phyloP scores from a whole-genome alignment of 306 rosid species.

The peach (Prunus persica) region DNA sequence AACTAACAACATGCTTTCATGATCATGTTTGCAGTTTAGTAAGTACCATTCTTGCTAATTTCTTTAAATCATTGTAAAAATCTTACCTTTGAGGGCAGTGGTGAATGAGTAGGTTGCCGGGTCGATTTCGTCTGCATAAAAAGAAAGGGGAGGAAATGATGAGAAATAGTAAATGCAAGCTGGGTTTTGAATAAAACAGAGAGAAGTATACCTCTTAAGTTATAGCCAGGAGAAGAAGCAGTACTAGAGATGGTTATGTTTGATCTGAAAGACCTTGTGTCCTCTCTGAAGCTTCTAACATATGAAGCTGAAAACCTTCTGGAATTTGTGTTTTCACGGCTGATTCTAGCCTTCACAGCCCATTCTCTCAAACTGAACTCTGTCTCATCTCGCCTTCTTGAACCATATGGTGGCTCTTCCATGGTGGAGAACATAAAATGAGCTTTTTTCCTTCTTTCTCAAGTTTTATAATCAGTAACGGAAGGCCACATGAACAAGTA shows the following conservation, averaged over 20 bases:
- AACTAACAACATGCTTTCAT: neutral
- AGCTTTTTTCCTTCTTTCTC: neutral
- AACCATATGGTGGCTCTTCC: constrained; percentile 45
- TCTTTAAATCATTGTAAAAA: neutral
- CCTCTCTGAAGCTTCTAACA: constrained; percentile 85
- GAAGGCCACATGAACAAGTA: neutral
- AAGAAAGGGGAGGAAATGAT: neutral
- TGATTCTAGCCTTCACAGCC: constrained; percentile 47
- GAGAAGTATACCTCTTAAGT: constrained; percentile 47
- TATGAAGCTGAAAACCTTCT: constrained; percentile 83
- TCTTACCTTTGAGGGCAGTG: constrained; percentile 74
- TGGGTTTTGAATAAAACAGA: neutral
- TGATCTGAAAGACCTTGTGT: constrained; percentile 77
- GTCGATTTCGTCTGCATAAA: constrained; percentile 80
- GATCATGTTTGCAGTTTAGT: too few species aligned
- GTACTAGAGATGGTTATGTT: constrained; percentile 77
- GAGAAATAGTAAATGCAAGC: constrained; percentile 1
- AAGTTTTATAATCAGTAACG: neutral
- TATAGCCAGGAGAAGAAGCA: constrained; percentile 89
- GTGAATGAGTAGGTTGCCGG: constrained; percentile 91
- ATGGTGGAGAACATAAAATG: constrained; percentile 37
- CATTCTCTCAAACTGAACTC: constrained; percentile 73
- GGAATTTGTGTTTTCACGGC: constrained; percentile 55
- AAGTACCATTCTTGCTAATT: neutral
- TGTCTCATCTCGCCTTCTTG: constrained; percentile 53